Conservation (phyloP, 2,329 filamentous ascomycete species). For the Ambrosiella xylebori region DNA sequence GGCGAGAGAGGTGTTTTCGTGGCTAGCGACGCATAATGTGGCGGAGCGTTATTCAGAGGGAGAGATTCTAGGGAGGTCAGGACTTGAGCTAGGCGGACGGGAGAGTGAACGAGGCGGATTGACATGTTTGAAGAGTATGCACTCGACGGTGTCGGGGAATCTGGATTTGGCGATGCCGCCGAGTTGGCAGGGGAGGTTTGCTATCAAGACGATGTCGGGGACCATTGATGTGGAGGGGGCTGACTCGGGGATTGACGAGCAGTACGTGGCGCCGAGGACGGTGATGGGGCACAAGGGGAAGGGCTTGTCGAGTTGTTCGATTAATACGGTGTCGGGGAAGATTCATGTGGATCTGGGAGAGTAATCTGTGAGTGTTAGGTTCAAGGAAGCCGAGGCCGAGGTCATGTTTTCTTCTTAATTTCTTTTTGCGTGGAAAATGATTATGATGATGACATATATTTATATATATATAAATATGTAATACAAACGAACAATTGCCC, state of each 20-base stretch:
- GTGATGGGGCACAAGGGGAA: background rate
- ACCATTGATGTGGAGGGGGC: background rate
- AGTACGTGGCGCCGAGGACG: background rate
- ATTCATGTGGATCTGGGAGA: background rate
- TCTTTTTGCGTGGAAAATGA: background rate
- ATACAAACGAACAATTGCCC: background rate
- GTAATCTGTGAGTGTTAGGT: background rate
- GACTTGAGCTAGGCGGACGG: too few relatives aligned
- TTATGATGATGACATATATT: background rate
- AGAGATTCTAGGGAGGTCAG: background rate
- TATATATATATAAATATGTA: background rate
- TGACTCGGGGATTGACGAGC: background rate
- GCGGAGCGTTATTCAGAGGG: background rate
- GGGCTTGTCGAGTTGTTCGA: background rate
- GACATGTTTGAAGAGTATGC: slow-evolving; percentile 4
- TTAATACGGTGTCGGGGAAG: slow-evolving; percentile 1
- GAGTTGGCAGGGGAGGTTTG: slow-evolving; percentile 1
- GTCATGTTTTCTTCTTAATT: background rate
- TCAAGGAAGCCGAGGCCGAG: background rate
- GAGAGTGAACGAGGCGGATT: background rate
- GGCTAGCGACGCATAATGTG: background rate
- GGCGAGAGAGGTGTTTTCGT: background rate
- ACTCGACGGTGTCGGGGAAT: background rate
- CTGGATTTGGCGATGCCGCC: background rate
- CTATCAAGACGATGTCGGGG: background rate